Conservation (phyloP, 352 stramenopile species). For the Phytophthora pinifolia region DNA sequence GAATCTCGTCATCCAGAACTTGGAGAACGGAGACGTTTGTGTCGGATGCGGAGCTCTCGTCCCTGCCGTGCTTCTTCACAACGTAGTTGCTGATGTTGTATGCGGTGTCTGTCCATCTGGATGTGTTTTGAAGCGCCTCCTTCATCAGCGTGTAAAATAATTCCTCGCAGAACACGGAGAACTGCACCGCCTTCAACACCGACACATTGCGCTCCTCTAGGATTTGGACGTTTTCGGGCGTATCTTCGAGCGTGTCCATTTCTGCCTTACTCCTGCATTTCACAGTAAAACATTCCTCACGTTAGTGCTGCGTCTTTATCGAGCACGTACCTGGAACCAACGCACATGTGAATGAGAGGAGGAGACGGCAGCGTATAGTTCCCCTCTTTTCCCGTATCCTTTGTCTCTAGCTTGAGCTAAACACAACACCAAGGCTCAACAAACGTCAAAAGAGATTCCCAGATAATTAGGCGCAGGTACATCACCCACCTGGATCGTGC, state of each 20-base stretch:
- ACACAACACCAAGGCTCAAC: not conserved
- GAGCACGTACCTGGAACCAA: not conserved
- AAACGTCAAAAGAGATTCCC: conserved; percentile 3
- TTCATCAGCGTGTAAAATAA: conserved; percentile 85
- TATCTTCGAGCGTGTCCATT: conserved; percentile 64
- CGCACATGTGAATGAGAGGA: conserved; percentile 47
- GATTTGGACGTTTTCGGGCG: conserved; percentile 54
- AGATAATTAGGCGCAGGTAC: no score
- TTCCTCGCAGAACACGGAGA: conserved; percentile 87
- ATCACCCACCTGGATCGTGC: conserved; percentile 85
- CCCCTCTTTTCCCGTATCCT: conserved; percentile 33
- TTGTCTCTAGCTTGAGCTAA: conserved; percentile 42
- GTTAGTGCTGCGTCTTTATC: not conserved
- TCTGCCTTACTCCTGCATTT: conserved; percentile 47
- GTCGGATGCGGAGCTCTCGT: conserved; percentile 22
- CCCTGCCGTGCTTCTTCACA: conserved; percentile 45
- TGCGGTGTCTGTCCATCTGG: conserved; percentile 68
- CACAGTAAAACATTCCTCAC: not conserved
- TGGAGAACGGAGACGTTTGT: conserved; percentile 68
- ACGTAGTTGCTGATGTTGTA: conserved; percentile 67
- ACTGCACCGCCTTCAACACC: conserved; percentile 79
- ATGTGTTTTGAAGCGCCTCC: conserved; percentile 64
- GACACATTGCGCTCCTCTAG: conserved; percentile 71
- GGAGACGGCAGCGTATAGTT: conserved; percentile 51
- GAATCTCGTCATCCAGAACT: conserved; percentile 81